Evolutionary conservation across 805 yeast species (phyloP), one percentile per base, ranked within the genome.

Genomic region (Geotrichum ghanense): DNA sequence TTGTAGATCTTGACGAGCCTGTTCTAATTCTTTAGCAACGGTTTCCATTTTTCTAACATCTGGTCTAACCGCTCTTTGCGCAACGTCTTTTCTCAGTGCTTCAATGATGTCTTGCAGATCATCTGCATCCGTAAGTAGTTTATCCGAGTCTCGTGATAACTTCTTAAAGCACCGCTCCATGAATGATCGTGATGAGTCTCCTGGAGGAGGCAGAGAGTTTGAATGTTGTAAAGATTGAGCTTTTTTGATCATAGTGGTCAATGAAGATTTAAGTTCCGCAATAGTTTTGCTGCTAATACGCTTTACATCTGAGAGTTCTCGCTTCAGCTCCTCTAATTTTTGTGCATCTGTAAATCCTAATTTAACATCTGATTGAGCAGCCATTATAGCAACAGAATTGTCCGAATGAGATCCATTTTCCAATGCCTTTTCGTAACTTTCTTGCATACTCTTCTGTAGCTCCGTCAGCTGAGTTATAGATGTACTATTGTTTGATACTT

Each of bases 81-180:
- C 95, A 12, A 92, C 95, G 64, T 89, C 97, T 54, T 86, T 80
- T 47, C 96, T 71, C 46, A 90, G 67, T 0, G 85, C 85, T 58
- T 92, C 99, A 60, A 92, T 84, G 7, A 84, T 64, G 63, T 92
- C 99, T 59, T 89, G 96, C 17, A 92, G 67, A 53, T 87, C 96
- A 61, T 92, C 98, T 3, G 90, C 90, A 51, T 73, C 76, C 0
- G 90, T 79, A 26, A 92, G 70, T 7, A 92, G 64, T 0, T 60
- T 57, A 59, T 87, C 95, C 5, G 94, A 81, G 14, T 84, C 89
- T 41, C 75, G 77, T 5, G 94, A 83, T 21, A 92, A 70, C 55
- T 77, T 79, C 3, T 67, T 59, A 58, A 85, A 87, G 46, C 95
- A 83, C 16, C 73, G 73, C 41, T 81, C 87, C 81, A 92, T 83